A percentile compares a stretch with the other conserved stretches of the same genome.
phyloP scores from a whole-genome alignment of 495 filamentous ascomycete species.

The Aspergillus egyptiacus region DNA sequence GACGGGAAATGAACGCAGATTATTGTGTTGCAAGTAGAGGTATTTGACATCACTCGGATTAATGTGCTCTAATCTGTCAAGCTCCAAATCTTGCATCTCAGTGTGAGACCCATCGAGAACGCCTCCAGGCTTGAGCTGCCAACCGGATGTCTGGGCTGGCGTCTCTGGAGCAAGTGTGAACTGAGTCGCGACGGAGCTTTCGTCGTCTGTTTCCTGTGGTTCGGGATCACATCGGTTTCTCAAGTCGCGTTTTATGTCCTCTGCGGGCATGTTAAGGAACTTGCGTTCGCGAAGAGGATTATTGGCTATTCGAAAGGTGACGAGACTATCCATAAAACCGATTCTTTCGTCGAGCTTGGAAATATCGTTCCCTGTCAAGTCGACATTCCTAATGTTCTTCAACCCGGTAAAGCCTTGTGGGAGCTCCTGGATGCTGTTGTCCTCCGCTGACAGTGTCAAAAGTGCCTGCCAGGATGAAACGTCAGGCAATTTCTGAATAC shows the following conservation, averaged over 20 bases:
- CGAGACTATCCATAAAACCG: conserved; percentile 71
- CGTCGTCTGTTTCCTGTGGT: conserved; percentile 36
- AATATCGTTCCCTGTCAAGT: conserved; percentile 81
- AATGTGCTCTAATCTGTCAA: conserved; percentile 42
- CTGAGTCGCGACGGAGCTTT: conserved; percentile 40
- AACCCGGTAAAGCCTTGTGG: conserved; percentile 69
- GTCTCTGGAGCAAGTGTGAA: conserved; percentile 42
- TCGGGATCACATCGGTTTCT: conserved; percentile 61
- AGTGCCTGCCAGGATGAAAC: conserved; percentile 67
- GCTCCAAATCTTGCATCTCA: conserved; percentile 45
- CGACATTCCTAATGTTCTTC: conserved; percentile 60
- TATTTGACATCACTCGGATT: conserved; percentile 43
- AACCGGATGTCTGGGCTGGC: conserved; percentile 33
- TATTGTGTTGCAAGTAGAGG: conserved; percentile 71
- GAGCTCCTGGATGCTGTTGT: conserved; percentile 68
- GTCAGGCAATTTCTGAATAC: conserved; percentile 63
- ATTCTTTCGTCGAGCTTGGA: conserved; percentile 67
- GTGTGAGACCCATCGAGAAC: conserved; percentile 68
- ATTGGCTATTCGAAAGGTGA: conserved; percentile 65
- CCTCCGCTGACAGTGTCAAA: conserved; percentile 65
- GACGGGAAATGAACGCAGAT: conserved; percentile 59
- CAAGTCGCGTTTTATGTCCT: conserved; percentile 75
- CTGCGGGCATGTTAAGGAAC: conserved; percentile 70
- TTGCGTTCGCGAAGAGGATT: conserved; percentile 87
- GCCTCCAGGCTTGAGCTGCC: conserved; percentile 64